A percentile compares a stretch with the other conserved stretches of the same genome.
phyloP scores from a whole-genome alignment of 108 stramenopile genomes.

The Asterionellopsis glacialis region DNA sequence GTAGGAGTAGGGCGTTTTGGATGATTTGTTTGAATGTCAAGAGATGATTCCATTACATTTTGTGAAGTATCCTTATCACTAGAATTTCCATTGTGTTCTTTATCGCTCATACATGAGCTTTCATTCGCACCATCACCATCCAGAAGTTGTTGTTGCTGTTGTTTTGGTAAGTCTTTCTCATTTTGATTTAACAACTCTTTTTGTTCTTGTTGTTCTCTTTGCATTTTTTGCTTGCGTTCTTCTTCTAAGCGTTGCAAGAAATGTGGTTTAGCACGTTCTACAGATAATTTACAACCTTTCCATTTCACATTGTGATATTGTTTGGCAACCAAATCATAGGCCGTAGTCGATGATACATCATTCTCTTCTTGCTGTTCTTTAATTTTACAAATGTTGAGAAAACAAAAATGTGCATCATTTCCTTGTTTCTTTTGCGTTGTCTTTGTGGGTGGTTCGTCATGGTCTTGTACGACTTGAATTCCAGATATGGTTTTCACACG shows the following conservation, averaged over 20 bases:
- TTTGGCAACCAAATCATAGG: slow-evolving; percentile 48
- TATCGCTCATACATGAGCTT: too few relatives aligned
- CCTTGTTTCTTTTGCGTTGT: slow-evolving; percentile 1
- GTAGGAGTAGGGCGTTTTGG: too few relatives aligned
- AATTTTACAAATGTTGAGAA: slow-evolving; percentile 16
- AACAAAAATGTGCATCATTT: slow-evolving; percentile 24
- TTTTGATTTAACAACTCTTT: background rate
- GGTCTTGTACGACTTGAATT: slow-evolving; percentile 15
- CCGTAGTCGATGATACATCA: slow-evolving; percentile 19
- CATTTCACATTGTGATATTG: slow-evolving; percentile 82
- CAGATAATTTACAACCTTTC: slow-evolving; percentile 71
- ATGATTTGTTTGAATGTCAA: background rate
- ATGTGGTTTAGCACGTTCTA: slow-evolving; percentile 63
- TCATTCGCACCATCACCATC: too few relatives aligned
- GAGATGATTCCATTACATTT: background rate
- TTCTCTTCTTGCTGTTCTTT: slow-evolving; percentile 17
- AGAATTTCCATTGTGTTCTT: background rate
- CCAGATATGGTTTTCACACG: slow-evolving; percentile 36
- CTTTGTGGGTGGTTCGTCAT: too few relatives aligned
- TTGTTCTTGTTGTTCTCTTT: slow-evolving; percentile 1
- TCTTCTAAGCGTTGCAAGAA: slow-evolving; percentile 64
- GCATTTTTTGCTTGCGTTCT: slow-evolving; percentile 30
- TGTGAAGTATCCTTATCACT: background rate
- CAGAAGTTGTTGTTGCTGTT: slow-evolving; percentile 4
- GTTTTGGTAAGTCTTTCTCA: background rate